phyloP scores from a whole-genome alignment of 2,329 filamentous ascomycete genomes.

The Cylindrodendrum hubeiense region DNA sequence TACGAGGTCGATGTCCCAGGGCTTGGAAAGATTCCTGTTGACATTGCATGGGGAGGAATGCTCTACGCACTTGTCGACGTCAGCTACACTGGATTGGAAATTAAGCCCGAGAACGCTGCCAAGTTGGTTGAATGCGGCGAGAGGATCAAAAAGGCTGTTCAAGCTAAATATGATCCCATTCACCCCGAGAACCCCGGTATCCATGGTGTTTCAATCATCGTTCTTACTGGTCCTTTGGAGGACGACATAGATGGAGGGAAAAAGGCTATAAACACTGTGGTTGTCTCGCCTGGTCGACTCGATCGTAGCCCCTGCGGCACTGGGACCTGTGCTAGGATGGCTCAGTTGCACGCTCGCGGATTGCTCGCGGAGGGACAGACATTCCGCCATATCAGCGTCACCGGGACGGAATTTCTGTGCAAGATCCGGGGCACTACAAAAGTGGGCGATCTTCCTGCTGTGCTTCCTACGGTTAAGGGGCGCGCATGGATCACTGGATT shows the following conservation, averaged over 20 bases:
- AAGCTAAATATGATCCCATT: conserved; percentile 49
- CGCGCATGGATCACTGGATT: conserved; percentile 60
- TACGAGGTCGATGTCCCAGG: conserved; percentile 54
- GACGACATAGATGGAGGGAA: conserved; percentile 45
- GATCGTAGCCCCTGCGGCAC: conserved; percentile 62
- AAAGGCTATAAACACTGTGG: conserved; percentile 53
- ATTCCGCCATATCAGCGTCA: conserved; percentile 56
- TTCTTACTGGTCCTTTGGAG: conserved; percentile 51
- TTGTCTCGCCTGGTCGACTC: conserved; percentile 59
- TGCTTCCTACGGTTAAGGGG: conserved; percentile 56
- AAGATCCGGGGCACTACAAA: conserved; percentile 52
- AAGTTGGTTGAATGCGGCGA: conserved; percentile 57
- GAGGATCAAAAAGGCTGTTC: conserved; percentile 56
- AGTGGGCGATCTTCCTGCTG: conserved; percentile 54
- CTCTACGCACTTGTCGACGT: conserved; percentile 58
- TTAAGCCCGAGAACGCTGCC: too few relatives aligned
- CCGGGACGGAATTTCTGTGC: conserved; percentile 56
- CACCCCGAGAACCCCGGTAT: conserved; percentile 59
- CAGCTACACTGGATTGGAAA: conserved; percentile 50
- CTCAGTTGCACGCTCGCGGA: conserved; percentile 56
- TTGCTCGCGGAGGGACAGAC: conserved; percentile 51
- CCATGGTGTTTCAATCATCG: conserved; percentile 55
- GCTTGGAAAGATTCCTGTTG: conserved; percentile 53
- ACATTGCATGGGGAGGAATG: conserved; percentile 62
- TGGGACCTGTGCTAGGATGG: conserved; percentile 57